Conservation (phyloP, 495 filamentous ascomycete species). For the Aspergillus ellipticus region DNA sequence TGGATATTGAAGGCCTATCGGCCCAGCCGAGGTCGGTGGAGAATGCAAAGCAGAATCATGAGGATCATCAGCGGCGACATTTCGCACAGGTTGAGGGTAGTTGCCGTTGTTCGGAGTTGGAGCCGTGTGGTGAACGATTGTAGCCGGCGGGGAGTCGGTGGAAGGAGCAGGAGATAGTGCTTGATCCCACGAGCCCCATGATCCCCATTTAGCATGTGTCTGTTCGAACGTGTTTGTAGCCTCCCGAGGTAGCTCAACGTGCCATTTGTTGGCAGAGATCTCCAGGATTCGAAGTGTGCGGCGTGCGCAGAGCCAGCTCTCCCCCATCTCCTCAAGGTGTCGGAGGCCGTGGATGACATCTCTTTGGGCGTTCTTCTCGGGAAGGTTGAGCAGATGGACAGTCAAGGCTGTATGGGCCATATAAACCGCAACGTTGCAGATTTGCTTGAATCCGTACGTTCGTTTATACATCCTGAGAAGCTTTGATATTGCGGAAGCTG, state of each 20-base stretch:
- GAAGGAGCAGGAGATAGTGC: conserved; percentile 34
- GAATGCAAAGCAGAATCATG: conserved; percentile 13
- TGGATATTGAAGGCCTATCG: conserved; percentile 19
- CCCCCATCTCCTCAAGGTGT: conserved; percentile 92
- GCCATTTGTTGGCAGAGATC: conserved; percentile 84
- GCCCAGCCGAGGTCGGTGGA: conserved; percentile 7
- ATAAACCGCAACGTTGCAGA: conserved; percentile 93
- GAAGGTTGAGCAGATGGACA: conserved; percentile 88
- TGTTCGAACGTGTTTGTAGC: conserved; percentile 69
- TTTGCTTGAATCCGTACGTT: conserved; percentile 83
- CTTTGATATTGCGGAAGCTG: conserved; percentile 85
- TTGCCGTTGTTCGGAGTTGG: conserved; percentile 17
- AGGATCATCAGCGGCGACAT: conserved; percentile 8
- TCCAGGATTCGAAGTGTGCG: conserved; percentile 82
- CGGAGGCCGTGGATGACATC: conserved; percentile 90
- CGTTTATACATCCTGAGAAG: conserved; percentile 90
- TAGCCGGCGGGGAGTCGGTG: conserved; percentile 24
- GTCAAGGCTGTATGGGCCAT: conserved; percentile 92
- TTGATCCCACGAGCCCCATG: conserved; percentile 44
- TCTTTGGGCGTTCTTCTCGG: conserved; percentile 80
- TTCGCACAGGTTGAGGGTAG: conserved; percentile 13
- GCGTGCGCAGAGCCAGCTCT: conserved; percentile 88
- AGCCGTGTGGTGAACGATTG: conserved; percentile 10
- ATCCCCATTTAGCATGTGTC: conserved; percentile 53
- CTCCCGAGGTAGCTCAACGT: conserved; percentile 79